Evolutionary conservation across 1,284 basidiomycete genomes (phyloP).

Genomic region (Cerioporus squamosus): DNA sequence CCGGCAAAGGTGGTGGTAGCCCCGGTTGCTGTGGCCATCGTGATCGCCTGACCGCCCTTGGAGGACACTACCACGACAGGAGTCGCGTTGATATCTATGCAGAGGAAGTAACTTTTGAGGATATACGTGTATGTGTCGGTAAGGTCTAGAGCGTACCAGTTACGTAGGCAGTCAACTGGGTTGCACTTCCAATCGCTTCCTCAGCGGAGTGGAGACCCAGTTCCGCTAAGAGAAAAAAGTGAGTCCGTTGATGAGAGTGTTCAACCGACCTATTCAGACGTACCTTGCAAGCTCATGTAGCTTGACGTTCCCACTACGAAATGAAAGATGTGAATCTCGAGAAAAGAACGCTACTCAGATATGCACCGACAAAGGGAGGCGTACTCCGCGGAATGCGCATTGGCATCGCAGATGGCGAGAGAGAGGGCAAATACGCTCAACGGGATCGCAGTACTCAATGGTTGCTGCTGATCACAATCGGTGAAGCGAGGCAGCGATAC

Average conservation of each 20-base stretch:
- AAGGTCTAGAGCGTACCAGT: slow-evolving; percentile 6
- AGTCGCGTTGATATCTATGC: slow-evolving; percentile 14
- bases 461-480: no score
- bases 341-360: not conserved
- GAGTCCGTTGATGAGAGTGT: not conserved
- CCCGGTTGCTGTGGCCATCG: slow-evolving; percentile 26
- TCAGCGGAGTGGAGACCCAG: slow-evolving; percentile 7
- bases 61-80: slow-evolving; percentile 34
- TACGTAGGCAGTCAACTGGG: slow-evolving; percentile 9
- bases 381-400: not conserved
- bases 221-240: slow-evolving; percentile 2
- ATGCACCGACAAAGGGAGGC: not conserved
- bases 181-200: slow-evolving; percentile 11
- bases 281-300: slow-evolving; percentile 8
- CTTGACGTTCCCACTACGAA: not conserved
- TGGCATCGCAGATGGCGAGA: not conserved
- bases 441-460: slow-evolving; percentile 5
- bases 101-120: not conserved
- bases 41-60: slow-evolving; percentile 13
- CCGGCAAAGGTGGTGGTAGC: slow-evolving; percentile 31
- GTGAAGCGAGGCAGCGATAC: slow-evolving; percentile 7
- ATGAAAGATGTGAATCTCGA: not conserved
- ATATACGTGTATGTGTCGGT: not conserved
- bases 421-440: not conserved
- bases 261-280: not conserved